Evolutionary conservation across 352 stramenopile genomes (phyloP), one percentile per base, ranked within the genome.

Genomic region (Globisporangium megalacanthum): DNA sequence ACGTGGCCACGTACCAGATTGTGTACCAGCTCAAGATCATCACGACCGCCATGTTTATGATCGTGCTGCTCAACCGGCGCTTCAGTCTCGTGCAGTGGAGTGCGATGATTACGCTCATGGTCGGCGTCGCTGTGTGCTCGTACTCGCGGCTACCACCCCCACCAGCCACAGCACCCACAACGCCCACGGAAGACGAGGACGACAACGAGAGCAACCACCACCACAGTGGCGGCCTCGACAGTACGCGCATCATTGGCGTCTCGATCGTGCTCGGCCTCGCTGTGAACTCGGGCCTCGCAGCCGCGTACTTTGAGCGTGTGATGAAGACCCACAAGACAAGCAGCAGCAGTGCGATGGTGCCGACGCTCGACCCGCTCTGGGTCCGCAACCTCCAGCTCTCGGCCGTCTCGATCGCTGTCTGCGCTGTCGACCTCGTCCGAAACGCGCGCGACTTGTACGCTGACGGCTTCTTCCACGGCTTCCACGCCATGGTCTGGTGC

Each of bases 1-100:
- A 95, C 64, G 83, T 95, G 19, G 83, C 85, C 53, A 95, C 85
- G 66, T 95, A 93, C 65, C 83, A 95, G 75, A 92, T 95, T 60
- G 83, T 95, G 50, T 95, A 94, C 68, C 86, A 95, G 69, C 82
- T 93, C 58, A 95, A 95, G 77, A 93, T 95, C 73, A 91, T 95
- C 64, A 95, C 86, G 22, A 95, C 86, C 0, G 86, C 86, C 55
- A 77, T 95, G 72, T 95, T 93, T 62, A 94, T 94, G 83, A 83
- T 92, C 55, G 78, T 95, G 49, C 61, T 95, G 60, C 79, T 95
- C 53, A 84, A 95, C 58, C 83, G 86, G 13, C 78, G 74, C 59
- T 94, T 95, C 64, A 92, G 79, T 50, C 13, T 75, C 58, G 75
- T 95, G 17, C 86, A 95, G 66, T 95, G 86, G 86, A 66, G 68